Evolutionary conservation across 208 protist species (phyloP), one percentile per base, ranked within the genome.

Genomic region (Porcisia hertigi): DNA sequence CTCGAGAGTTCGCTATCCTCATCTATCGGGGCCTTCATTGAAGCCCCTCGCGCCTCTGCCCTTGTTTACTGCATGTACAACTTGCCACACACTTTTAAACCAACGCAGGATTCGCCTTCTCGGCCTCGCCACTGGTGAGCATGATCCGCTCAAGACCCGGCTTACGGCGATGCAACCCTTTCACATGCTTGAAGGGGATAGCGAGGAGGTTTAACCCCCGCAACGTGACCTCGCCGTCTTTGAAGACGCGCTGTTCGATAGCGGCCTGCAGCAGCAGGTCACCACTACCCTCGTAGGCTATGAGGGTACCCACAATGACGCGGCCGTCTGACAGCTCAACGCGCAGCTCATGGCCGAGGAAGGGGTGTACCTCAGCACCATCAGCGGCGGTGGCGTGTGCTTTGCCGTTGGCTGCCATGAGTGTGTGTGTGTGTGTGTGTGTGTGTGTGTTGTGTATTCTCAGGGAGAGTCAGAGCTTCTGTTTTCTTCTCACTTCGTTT

Each of bases 321-420:
- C 92, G 90, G 25, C 87, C 82, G 75, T 96, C 92, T 5, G 60
- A 85, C 69, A 96, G 81, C 82, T 94, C 90, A 59, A 96, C 86
- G 58, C 92, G 92, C 20, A 96, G 69, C 81, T 96, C 92, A 14
- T 82, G 84, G 53, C 86, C 86, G 36, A 94, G 81, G 72, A 94
- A 96, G 4, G 88, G 87, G 60, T 86, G 77, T 41, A 64, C 69
- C 11, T 70, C 73, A 20, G 25, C 36, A n/a, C 45, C 63, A 11
- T 3, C 34, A 8, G 43, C 18, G 34, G 57, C 59, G 25, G 39
- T 67, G 34, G 80, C 71, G 54, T 80, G 49, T 52, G 47, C 9
- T 6, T 64, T 36, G 12, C n/a, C 69, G 52, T 60, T 75, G n/a
- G 34, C 36, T 34, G 53, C 53, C 49, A 59, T 72, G 66, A 41